Percentiles rank a stretch among this genome's conserved stretches.
Conservation (phyloP, 2,329 filamentous ascomycete genomes). For the Aureobasidium sp. region DNA sequence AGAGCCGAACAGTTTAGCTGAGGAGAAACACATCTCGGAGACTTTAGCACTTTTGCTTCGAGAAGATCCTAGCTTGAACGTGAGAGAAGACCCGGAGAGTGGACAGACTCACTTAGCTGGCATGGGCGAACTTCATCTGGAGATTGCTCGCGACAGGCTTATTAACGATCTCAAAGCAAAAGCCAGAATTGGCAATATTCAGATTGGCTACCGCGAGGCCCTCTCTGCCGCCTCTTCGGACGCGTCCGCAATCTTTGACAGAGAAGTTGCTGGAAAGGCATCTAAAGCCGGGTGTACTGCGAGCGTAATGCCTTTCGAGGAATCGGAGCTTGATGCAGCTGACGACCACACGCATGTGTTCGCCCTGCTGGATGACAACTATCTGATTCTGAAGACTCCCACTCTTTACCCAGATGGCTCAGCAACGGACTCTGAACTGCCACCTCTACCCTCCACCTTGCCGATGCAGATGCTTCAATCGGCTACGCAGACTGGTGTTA, state of each 20-base stretch:
- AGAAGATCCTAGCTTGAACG: slow-evolving; percentile 86
- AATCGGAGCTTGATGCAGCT: slow-evolving; percentile 19
- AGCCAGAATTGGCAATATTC: slow-evolving; percentile 77
- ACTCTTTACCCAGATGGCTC: slow-evolving; percentile 35
- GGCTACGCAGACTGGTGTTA: slow-evolving; percentile 66
- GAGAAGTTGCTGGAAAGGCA: slow-evolving; percentile 67
- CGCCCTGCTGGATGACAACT: slow-evolving; percentile 59
- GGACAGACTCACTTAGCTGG: slow-evolving; percentile 89
- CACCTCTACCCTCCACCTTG: slow-evolving; percentile 48
- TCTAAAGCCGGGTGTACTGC: slow-evolving; percentile 71
- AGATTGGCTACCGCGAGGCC: slow-evolving; percentile 91
- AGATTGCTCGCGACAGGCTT: slow-evolving; percentile 82
- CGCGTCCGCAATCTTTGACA: slow-evolving; percentile 61
- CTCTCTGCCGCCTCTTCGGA: slow-evolving; percentile 50
- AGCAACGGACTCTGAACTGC: slow-evolving; percentile 30
- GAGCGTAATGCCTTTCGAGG: slow-evolving; percentile 51
- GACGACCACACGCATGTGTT: slow-evolving; percentile 24
- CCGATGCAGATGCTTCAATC: slow-evolving; percentile 40
- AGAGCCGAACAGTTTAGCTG: slow-evolving; percentile 67
- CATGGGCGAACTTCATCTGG: slow-evolving; percentile 93
- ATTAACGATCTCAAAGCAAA: slow-evolving; percentile 83
- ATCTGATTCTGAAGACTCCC: slow-evolving; percentile 49
- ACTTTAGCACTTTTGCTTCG: slow-evolving; percentile 70
- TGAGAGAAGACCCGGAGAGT: slow-evolving; percentile 77
- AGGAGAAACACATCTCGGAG: slow-evolving; percentile 70